Base-by-base conservation (phyloP, 2,329 filamentous ascomycete species). In the Aureobasidium sp. region DNA sequence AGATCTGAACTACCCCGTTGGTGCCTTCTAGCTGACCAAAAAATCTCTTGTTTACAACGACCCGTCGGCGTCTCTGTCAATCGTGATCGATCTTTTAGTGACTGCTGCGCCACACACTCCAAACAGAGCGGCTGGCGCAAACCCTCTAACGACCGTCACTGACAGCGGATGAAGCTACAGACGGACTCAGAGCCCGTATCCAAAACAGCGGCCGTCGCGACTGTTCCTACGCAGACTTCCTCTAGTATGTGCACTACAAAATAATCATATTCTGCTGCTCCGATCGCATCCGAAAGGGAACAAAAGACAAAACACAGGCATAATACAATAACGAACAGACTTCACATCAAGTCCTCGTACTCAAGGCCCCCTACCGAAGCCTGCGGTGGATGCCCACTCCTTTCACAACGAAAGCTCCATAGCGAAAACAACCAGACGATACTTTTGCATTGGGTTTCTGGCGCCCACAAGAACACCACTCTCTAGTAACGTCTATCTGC, bases 91-190 rank as follows among this genome's bases (percentile, higher is more conserved):
- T 45, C 27, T 42, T 21, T 21, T n/a, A 13, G 29, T 55, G n/a
- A 27, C 39, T 55, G 53, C 54, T 58, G 54, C 54, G 54, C 54
- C 54, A 58, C 54, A 48, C 53, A 53, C 27, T 21, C 21, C 30
- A 44, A 45, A 16, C 27, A 32, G 36, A 57, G 29, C 29, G 27
- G 41, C 16, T 45, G 39, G 30, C 29, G 30, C 42, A 37, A 58
- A 47, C n/a, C 13, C 11, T 58, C 10, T 9, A 37, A 29, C 25
- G 41, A 37, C 30, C 16, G 29, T 57, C 41, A 13, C 27, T 34
- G 16, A 27, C 36, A 45, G n/a, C 41, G 49, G 16, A 4, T 13
- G 21, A 50, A 9, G n/a, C 21, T 50, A 27, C 11, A 27, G 30
- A 8, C 36, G 21, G 5, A 14, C 6, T 21, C 14, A 5, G 16